Evolutionary conservation across 805 yeast species (phyloP), one percentile per base, ranked within the genome.

Genomic region (Clavispora carvajalis): DNA sequence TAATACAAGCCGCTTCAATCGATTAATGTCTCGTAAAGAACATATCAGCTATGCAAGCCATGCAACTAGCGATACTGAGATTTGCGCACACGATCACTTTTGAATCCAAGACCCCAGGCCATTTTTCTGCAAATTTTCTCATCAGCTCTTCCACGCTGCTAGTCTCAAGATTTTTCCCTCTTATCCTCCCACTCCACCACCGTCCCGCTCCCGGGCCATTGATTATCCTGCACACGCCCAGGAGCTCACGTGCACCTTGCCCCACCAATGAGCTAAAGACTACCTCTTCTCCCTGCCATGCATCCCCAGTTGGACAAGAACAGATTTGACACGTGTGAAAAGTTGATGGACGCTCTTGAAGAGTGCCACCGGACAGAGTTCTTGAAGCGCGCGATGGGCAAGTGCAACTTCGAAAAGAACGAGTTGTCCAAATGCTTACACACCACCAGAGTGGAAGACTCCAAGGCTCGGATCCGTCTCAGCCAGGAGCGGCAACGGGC

Each of bases 291-390:
- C 25, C 12, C 41, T 36, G 25, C 31, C 19, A 69, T 69, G 74
- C 75, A 69, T 46, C 74, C 75, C 6, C 74, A 69, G 45, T 57
- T 69, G 47, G 74, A 70, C 51, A 63, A 57, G 47, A 60, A 59
- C 45, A 55, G 73, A 42, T 68, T 69, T 45, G 68, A 62, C 35
- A 62, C 84, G 15, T 91, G 99, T 61, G 79, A 76, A 38, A 85
- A 82, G 46, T 73, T 88, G 30, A 88, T 93, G 59, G 81, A 82
- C 46, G 96, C 95, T 0, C 74, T 91, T 5, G 95, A 91, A 53
- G 82, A 86, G 57, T 91, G 99, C 59, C 96, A 90, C 54, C 73
- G 78, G 43, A 73, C 73, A 40, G 83, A 80, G 40, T 83, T 80
- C 49, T 51, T 84, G 44, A 73, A 77, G 49, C 78, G 85, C 58